These are phyloP conservation scores for Schizosaccharomyces lindneri DNA, from an alignment of 805 yeast species.

Conservation along the genomic window DNA sequence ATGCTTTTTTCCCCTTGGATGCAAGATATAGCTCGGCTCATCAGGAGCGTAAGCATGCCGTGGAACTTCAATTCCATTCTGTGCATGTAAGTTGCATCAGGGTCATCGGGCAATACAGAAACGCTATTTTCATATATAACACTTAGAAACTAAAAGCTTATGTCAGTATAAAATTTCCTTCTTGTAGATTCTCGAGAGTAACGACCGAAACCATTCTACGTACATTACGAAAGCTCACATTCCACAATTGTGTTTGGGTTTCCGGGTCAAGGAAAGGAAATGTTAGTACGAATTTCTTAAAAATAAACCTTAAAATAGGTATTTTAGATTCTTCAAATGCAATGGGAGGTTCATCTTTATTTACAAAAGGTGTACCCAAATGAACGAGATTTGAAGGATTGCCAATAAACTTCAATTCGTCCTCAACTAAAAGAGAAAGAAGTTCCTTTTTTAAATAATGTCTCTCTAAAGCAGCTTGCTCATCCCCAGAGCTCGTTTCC, in stretches of 20 bases:
- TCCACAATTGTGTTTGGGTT: constrained; percentile 48
- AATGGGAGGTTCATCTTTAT: neutral
- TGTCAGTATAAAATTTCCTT: neutral
- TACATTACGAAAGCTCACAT: constrained; percentile 39
- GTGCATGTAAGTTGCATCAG: neutral
- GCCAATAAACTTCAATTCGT: constrained; percentile 36
- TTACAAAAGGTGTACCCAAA: constrained; percentile 57
- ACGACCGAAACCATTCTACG: neutral
- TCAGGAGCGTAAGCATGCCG: constrained; percentile 2
- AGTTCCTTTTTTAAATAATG: constrained; percentile 73
- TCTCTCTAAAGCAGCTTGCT: constrained; percentile 21
- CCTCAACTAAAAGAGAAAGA: constrained; percentile 30
- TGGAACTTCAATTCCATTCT: neutral
- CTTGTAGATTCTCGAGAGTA: neutral
- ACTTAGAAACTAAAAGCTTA: neutral
- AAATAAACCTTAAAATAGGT: constrained; percentile 47
- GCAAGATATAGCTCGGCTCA: neutral
- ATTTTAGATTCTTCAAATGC: constrained; percentile 18
- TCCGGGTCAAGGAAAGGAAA: constrained; percentile 47
- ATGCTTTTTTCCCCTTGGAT: neutral
- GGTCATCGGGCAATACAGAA: neutral
- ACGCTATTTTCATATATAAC: neutral
- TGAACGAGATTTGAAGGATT: constrained; percentile 37
- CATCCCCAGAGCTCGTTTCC: neutral
- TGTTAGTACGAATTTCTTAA: constrained; percentile 33